Base-by-base conservation (phyloP, 768 basidiomycete genomes). In the Kwoniella shandongensis region DNA sequence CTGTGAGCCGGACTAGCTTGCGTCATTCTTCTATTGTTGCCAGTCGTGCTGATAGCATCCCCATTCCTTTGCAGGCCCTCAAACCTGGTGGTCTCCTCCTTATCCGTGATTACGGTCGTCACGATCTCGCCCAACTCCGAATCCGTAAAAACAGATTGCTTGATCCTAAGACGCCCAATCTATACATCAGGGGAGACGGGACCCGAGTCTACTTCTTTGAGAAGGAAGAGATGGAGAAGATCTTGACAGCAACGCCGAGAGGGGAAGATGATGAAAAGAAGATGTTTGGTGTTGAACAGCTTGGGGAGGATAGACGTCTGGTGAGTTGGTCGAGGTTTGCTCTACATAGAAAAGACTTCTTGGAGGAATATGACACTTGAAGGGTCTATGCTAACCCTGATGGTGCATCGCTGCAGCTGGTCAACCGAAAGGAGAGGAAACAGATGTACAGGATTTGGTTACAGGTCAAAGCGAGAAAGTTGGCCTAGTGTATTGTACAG, bases 101-200 rank as follows among this genome's bases (percentile, higher is more conserved):
- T 6, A 81, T 98, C 57, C 86, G 96, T 11, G 96, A 99, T 76
- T 99, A 98, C 69, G 96, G 94, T 2, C 84, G 94, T 23, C 82
- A 97, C 70, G 94, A 99, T 72, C 83, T 99, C 42, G 89, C 96
- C 1, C 94, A 97, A 75, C 80, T 99, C 42, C 83, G 96, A 10
- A 96, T 99, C 81, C 96, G 91, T 76, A 81, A 82, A 5, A 85
- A 87, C 1, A 82, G 96, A 11, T 82, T 98, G 53, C 83, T 98
- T 11, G 88, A 91, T 40, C 91, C 93, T 44, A 61, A 56, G n/a
- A 58, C 57, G 2, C 70, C 70, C 0, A 93, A 96, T 73, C 86
- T 99, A 63, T 99, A 99, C 70, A 88, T 96, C 49, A 84, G 96
- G 35, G 96, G 96, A 0, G 96, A 99, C 78, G 93, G 91, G 69